phyloP scores from a whole-genome alignment of 192 early-diverging fungal genomes.

The Backusella parvicylindrica region DNA sequence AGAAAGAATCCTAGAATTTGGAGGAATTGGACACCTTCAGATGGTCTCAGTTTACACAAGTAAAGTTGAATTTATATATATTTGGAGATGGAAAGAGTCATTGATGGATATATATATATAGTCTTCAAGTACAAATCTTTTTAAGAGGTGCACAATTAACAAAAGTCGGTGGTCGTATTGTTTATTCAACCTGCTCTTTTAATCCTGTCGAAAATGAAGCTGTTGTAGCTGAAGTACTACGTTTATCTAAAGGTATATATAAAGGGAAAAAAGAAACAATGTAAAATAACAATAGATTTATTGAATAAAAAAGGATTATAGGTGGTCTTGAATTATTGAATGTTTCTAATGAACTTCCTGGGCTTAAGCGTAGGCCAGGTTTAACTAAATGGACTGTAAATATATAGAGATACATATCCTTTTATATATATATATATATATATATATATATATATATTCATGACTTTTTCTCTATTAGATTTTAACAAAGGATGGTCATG shows the following conservation, averaged over 20 bases:
- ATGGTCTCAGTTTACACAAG: constrained; percentile 77
- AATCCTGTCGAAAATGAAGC: constrained; percentile 98
- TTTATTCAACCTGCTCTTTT: constrained; percentile 98
- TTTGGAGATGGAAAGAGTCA: not conserved
- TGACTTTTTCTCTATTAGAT: not conserved
- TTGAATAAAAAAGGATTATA: not conserved
- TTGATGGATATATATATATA: not conserved
- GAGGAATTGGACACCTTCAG: constrained; percentile 76
- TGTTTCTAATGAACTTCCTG: constrained; percentile 76
- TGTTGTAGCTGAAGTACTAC: constrained; percentile 83
- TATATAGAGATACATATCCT: constrained; percentile 58
- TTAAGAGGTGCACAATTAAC: constrained; percentile 81
- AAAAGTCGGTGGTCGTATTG: constrained; percentile 88
- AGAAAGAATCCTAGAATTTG: constrained; percentile 93
- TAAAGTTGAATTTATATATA: not conserved
- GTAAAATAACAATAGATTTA: not conserved
- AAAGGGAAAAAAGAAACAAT: not conserved
- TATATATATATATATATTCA: not conserved
- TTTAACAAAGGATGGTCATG: constrained; percentile 59
- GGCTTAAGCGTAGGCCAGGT: constrained; percentile 78
- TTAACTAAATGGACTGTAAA: constrained; percentile 86
- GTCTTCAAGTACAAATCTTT: constrained; percentile 83
- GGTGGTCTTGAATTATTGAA: constrained; percentile 81
- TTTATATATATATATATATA: constrained; percentile 2
- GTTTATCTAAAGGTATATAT: constrained; percentile 37